phyloP scores from a whole-genome alignment of 805 yeast genomes.

The Kodamaea sagamina region DNA sequence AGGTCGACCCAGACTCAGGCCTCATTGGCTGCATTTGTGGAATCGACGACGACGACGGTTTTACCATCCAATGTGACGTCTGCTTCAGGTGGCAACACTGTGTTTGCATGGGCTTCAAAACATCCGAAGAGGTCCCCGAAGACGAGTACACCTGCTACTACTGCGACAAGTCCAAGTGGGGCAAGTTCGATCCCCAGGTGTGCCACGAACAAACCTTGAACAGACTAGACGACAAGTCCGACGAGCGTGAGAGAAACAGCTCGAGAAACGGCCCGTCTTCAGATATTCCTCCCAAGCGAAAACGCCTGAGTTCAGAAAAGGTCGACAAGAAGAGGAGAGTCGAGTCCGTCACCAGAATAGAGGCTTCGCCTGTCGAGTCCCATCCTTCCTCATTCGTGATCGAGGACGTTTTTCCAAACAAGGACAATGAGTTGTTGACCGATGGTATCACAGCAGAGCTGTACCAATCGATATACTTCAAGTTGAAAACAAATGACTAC shows the following conservation, averaged over 20 bases:
- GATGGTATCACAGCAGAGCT: slow-evolving; percentile 45
- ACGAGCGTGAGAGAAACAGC: slow-evolving; percentile 6
- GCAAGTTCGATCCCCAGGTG: slow-evolving; percentile 41
- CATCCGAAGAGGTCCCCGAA: slow-evolving; percentile 78
- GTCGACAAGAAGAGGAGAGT: slow-evolving; percentile 19
- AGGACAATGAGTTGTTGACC: slow-evolving; percentile 44
- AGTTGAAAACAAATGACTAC: slow-evolving; percentile 48
- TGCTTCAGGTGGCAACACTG: slow-evolving; percentile 97
- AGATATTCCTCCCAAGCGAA: slow-evolving; percentile 18
- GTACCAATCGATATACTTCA: slow-evolving; percentile 55
- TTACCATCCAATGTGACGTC: slow-evolving; percentile 90
- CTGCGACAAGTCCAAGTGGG: slow-evolving; percentile 57
- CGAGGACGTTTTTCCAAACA: slow-evolving; percentile 34
- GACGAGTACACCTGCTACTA: slow-evolving; percentile 71
- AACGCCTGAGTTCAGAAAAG: slow-evolving; percentile 24
- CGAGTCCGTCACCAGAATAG: slow-evolving; percentile 9
- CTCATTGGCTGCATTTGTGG: slow-evolving; percentile 88
- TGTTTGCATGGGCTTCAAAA: slow-evolving; percentile 76
- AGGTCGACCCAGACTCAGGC: slow-evolving; percentile 81
- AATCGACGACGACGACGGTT: slow-evolving; percentile 85
- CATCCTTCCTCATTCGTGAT: neutral
- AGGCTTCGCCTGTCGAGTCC: slow-evolving; percentile 3
- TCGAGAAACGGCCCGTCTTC: slow-evolving; percentile 4
- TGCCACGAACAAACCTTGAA: slow-evolving; percentile 34
- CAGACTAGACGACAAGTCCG: slow-evolving; percentile 32